A percentile compares a stretch with the other conserved stretches of the same genome.
phyloP scores from a whole-genome alignment of 345 rosid genomes.

The Eutrema heterophyllum region DNA sequence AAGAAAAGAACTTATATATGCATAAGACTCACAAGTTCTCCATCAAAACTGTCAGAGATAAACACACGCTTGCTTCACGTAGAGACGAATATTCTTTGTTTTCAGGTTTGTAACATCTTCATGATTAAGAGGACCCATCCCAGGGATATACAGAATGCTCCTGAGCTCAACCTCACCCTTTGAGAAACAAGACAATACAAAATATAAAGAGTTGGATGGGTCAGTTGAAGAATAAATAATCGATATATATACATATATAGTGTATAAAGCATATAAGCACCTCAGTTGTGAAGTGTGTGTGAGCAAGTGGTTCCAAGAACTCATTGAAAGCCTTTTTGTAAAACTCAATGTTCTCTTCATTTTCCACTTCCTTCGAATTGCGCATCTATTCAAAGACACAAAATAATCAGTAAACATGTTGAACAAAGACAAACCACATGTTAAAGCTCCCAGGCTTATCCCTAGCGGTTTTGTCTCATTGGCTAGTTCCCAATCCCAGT shows the following conservation, averaged over 20 bases:
- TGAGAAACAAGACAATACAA: no score
- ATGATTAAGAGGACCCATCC: slow-evolving; percentile 92
- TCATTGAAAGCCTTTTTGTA: slow-evolving; percentile 92
- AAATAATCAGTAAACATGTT: not conserved
- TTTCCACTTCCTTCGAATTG: slow-evolving; percentile 77
- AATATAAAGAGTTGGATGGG: no score
- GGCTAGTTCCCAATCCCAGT: slow-evolving; percentile 97
- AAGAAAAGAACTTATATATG: not conserved
- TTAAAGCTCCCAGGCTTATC: slow-evolving; percentile 60
- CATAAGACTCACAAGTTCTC: slow-evolving; percentile 65
- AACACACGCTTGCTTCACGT: slow-evolving; percentile 95
- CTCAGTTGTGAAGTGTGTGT: slow-evolving; percentile 89
- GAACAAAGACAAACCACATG: not conserved
- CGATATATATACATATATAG: no score
- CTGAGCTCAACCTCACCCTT: no score
- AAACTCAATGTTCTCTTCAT: slow-evolving; percentile 80
- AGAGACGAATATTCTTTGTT: slow-evolving; percentile 75
- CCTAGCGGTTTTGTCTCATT: slow-evolving; percentile 94
- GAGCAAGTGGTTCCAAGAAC: slow-evolving; percentile 85
- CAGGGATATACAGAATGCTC: no score
- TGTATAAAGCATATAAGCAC: slow-evolving; percentile 47
- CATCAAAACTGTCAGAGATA: slow-evolving; percentile 97
- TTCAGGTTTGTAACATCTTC: slow-evolving; percentile 81
- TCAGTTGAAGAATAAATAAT: no score
- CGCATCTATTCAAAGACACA: slow-evolving; percentile 21